Evolutionary conservation across 1,284 basidiomycete species (phyloP).

Genomic region (Wallemia ichthyophaga): DNA sequence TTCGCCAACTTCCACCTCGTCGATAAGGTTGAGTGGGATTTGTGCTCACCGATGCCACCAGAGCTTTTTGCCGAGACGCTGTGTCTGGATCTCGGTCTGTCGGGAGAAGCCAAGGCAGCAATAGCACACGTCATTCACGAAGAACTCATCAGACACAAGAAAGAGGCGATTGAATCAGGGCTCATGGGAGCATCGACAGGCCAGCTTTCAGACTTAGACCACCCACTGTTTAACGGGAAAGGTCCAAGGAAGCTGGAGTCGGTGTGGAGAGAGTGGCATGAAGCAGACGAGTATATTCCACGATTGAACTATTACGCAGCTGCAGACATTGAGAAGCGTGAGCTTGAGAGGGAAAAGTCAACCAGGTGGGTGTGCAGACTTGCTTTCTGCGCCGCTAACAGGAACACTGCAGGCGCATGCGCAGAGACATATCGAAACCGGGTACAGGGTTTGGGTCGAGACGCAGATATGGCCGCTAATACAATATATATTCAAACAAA

Average conservation of each 20-base stretch:
- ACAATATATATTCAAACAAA: not conserved
- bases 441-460: not conserved
- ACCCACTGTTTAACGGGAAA: slow-evolving; percentile 14
- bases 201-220: slow-evolving; percentile 11
- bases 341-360: slow-evolving; percentile 50
- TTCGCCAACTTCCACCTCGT: slow-evolving; percentile 65
- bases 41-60: slow-evolving; percentile 68
- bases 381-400: not conserved
- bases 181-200: slow-evolving; percentile 30
- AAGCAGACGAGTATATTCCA: slow-evolving; percentile 73
- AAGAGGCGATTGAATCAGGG: slow-evolving; percentile 74
- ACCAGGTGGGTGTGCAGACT: slow-evolving; percentile 19
- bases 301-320: slow-evolving; percentile 51
- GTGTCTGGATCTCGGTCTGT: slow-evolving; percentile 57
- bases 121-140: slow-evolving; percentile 81
- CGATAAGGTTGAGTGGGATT: slow-evolving; percentile 95
- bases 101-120: slow-evolving; percentile 58
- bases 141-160: slow-evolving; percentile 77
- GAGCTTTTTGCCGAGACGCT: slow-evolving; percentile 54
- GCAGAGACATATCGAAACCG: slow-evolving; percentile 2
- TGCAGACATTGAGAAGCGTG: slow-evolving; percentile 68
- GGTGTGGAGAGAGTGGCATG: slow-evolving; percentile 83
- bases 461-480: not conserved
- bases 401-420: slow-evolving; percentile 1
- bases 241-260: slow-evolving; percentile 51